phyloP scores from a whole-genome alignment of 768 basidiomycete genomes.

The Russula sp. region DNA sequence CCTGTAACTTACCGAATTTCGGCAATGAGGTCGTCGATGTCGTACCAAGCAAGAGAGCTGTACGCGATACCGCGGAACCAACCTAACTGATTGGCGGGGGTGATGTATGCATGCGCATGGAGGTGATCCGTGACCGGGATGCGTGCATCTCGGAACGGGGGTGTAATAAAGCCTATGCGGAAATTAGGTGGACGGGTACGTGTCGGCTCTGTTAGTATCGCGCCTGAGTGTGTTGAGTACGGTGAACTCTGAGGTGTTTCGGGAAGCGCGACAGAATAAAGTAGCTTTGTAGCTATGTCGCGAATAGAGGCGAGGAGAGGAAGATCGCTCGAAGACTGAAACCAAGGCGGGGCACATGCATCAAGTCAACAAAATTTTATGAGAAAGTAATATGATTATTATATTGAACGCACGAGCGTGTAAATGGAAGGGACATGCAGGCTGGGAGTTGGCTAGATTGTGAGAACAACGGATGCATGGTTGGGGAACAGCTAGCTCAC shows the following conservation, averaged over 20 bases:
- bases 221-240: slow-evolving; percentile 21
- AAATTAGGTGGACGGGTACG: slow-evolving; percentile 41
- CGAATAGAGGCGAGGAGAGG: slow-evolving; percentile 65
- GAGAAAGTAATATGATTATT: slow-evolving; percentile 10
- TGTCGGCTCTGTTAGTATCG: slow-evolving; percentile 26
- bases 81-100: slow-evolving; percentile 60
- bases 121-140: slow-evolving; percentile 79
- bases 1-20: slow-evolving; percentile 62
- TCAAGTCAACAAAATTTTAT: slow-evolving; percentile 7
- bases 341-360: slow-evolving; percentile 18
- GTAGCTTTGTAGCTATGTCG: slow-evolving; percentile 55
- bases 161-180: slow-evolving; percentile 74
- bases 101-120: slow-evolving; percentile 71
- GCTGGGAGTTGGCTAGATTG: slow-evolving; percentile 45
- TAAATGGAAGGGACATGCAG: slow-evolving; percentile 79
- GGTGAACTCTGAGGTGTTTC: slow-evolving; percentile 24
- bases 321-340: slow-evolving; percentile 69
- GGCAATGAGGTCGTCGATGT: slow-evolving; percentile 73
- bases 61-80: slow-evolving; percentile 74
- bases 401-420: slow-evolving; percentile 51
- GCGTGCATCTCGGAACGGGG: slow-evolving; percentile 72
- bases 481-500: slow-evolving; percentile 46
- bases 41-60: slow-evolving; percentile 68
- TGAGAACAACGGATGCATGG: slow-evolving; percentile 14
- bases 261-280: slow-evolving; percentile 45